Evolutionary conservation across 2,329 filamentous ascomycete genomes (phyloP), one percentile per base, ranked within the genome.

Genomic region (Fusarium metavorans): DNA sequence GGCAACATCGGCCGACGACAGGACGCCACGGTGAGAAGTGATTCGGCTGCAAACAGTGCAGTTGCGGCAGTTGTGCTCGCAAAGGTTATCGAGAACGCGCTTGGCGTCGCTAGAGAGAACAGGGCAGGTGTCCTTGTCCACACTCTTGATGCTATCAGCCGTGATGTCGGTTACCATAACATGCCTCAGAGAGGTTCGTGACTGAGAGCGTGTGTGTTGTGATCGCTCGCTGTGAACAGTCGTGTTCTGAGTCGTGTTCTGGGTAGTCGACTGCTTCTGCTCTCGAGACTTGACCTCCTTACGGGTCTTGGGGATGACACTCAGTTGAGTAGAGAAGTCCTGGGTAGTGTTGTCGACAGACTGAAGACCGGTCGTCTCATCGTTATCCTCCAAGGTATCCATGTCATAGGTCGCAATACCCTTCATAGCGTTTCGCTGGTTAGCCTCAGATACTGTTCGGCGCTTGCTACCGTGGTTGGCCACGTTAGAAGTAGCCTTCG

Each of bases 11-110:
- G 82, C 75, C 7, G 82, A 74, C 4, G 83, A 83, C 25, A 85
- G 68, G 34, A 81, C 78, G 54, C 82, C 83, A n/a, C 81, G 81
- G 67, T 86, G 85, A 11, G 85, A 84, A 18, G 83, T 84, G 78
- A 91, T 88, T 34, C 89, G 88, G 35, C 84, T 84, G 81, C 89
- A 91, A 18, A 91, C 85, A 45, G 86, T 87, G 80, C 89, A 91
- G 81, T 91, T 90, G 64, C 83, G 82, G 73, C 87, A 88, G 68
- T 87, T 87, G 77, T 91, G 89, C 64, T 86, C 84, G 75, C 87
- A 89, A 30, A 91, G 83, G 52, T 81, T 82, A 68, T 90, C 86
- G 20, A 91, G 83, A 39, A 91, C 85, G 64, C 84, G 86, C 43
- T 86, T 87, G 61, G 88, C 88, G 66, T 88, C 85, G 45, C 80